These are phyloP conservation scores for Paramyrothecium sp. DNA, from an alignment of 2,329 filamentous ascomycete genomes.

Conservation along the genomic window DNA sequence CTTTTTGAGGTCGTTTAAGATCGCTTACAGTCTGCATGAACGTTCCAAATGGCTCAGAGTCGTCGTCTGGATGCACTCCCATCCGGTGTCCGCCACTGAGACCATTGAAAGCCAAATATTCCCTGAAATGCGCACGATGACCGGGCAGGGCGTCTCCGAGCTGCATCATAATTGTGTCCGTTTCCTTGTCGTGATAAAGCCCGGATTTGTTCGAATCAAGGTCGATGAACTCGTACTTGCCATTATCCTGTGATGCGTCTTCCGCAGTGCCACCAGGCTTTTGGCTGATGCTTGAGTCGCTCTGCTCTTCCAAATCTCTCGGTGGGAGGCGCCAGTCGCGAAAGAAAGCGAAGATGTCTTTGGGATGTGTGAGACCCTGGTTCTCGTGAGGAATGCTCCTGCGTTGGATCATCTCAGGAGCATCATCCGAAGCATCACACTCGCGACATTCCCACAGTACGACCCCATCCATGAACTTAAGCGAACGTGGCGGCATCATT, in stretches of 20 bases:
- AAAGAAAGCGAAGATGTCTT: constrained; percentile 1
- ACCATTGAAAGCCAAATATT: background rate
- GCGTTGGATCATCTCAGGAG: background rate
- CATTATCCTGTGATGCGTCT: background rate
- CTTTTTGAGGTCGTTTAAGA: background rate
- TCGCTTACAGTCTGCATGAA: background rate
- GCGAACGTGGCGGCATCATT: background rate
- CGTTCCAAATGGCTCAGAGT: background rate
- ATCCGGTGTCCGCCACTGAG: background rate
- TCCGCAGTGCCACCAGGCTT: background rate
- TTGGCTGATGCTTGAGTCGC: background rate
- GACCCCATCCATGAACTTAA: background rate
- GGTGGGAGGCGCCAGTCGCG: background rate
- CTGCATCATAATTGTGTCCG: background rate
- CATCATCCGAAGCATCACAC: background rate
- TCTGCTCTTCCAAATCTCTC: no score
- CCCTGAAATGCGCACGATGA: background rate
- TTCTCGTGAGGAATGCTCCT: background rate
- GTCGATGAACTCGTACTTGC: background rate
- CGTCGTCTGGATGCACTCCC: background rate
- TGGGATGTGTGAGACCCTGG: background rate
- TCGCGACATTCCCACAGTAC: constrained; percentile 1
- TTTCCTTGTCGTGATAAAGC: background rate
- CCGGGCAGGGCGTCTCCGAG: background rate
- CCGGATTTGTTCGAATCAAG: background rate